Evolutionary conservation across 2,329 filamentous ascomycete species (phyloP), one percentile per base, ranked within the genome.

Genomic region (Neospermospora avenae): DNA sequence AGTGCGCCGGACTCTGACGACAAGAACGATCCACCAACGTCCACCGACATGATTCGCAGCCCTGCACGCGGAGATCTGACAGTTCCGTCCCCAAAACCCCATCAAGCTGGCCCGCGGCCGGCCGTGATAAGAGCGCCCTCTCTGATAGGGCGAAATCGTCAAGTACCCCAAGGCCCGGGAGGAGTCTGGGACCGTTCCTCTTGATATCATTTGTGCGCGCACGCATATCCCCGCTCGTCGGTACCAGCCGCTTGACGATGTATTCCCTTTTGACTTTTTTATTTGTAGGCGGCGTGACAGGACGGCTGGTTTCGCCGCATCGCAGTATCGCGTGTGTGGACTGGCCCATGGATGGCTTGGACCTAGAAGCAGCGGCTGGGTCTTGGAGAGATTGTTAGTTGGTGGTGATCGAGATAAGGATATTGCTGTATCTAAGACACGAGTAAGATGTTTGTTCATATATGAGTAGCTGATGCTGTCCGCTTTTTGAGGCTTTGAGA

Each of bases 141-240:
- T 8, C 16, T 51, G 48, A 51, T 51, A 51, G 48, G 48, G 31
- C 48, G 22, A 28, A 35, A 18, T 4, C 18, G 4, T 22, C 25
- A 7, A 18, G 31, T 31, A 49, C 25, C 28, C 25, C 25, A 49
- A 49, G 14, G 46, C 28, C 25, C 31, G 46, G 16, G n/a, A 28
- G n/a, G 31, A 31, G 48, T 8, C 5, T 35, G 46, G n/a, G 14
- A 34, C n/a, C n/a, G n/a, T n/a, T 18, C 24, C 48, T 51, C 48
- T 10, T 18, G 31, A 35, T 51, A 28, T 34, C 22, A 35, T 51
- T 35, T 35, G 48, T 20, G n/a, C 18, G 18, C 28, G 8, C 16
- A 37, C 11, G 31, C 31, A 11, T 51, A 51, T 51, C 48, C 48
- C 48, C 48, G 48, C 31, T 51, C 48, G 34, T 51, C 48, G 48